Conservation (phyloP, 148 eudicot species). For the Camellia granthamiana region DNA sequence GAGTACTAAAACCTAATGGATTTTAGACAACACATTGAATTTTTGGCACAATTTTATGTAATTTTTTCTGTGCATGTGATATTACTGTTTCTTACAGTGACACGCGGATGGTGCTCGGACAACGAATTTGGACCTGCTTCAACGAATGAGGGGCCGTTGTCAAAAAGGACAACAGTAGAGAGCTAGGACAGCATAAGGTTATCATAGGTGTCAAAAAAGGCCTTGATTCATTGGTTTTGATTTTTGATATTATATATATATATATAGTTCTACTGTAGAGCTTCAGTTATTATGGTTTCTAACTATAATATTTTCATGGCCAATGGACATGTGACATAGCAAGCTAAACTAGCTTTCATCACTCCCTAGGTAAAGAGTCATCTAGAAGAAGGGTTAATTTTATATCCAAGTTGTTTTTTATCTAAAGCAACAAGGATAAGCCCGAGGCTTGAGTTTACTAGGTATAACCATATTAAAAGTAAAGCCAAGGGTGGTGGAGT, state of each 20-base stretch:
- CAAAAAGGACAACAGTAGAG: not conserved
- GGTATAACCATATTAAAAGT: conserved; percentile 1
- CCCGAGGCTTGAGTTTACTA: not conserved
- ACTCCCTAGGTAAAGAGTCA: conserved; percentile 11
- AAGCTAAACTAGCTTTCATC: conserved; percentile 3
- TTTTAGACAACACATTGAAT: too few relatives aligned
- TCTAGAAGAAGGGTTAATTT: conserved; percentile 6
- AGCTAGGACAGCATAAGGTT: not conserved
- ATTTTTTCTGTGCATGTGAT: too few relatives aligned
- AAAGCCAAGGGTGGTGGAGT: conserved; percentile 6
- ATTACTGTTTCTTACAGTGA: not conserved
- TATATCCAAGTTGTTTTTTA: conserved; percentile 12
- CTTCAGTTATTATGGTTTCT: not conserved
- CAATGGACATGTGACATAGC: conserved; percentile 1
- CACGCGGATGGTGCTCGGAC: conserved; percentile 8
- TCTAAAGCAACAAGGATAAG: conserved; percentile 24
- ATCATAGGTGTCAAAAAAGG: not conserved
- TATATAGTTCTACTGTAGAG: too few relatives aligned
- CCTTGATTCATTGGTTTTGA: not conserved
- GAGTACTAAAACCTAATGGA: too few relatives aligned
- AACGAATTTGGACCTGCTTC: not conserved
- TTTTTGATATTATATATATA: not conserved
- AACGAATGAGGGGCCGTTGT: not conserved
- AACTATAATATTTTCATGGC: not conserved
- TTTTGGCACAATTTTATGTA: too few relatives aligned